Conservation (phyloP, 2,329 filamentous ascomycete genomes). For the Fusarium liriodendri region DNA sequence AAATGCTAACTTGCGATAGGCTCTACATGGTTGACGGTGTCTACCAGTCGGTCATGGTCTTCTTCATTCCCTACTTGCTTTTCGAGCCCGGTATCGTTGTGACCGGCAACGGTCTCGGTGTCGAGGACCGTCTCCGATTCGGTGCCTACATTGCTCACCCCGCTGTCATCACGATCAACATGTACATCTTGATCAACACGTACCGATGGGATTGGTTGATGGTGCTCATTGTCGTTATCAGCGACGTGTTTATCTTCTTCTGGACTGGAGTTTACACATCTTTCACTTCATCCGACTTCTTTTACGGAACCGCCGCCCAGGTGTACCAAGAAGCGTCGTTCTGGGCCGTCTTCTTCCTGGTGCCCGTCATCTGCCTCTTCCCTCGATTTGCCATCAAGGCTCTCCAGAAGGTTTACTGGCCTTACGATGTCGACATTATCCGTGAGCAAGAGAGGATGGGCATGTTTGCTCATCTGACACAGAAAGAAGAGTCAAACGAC, state of each 20-base stretch:
- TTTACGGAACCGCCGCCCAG: slow-evolving; percentile 83
- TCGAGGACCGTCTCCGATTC: slow-evolving; percentile 85
- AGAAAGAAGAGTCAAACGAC: slow-evolving; percentile 47
- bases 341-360: slow-evolving; percentile 86
- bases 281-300: slow-evolving; percentile 59
- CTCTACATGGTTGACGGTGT: slow-evolving; percentile 94
- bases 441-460: slow-evolving; percentile 90
- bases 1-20: slow-evolving; percentile 58
- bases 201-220: slow-evolving; percentile 99
- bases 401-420: slow-evolving; percentile 93
- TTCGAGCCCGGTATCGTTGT: slow-evolving; percentile 77
- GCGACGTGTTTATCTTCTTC: slow-evolving; percentile 89
- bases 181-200: slow-evolving; percentile 94
- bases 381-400: slow-evolving; percentile 89
- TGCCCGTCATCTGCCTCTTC: slow-evolving; percentile 83
- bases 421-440: slow-evolving; percentile 93
- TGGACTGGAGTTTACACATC: slow-evolving; percentile 90
- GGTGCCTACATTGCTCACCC: slow-evolving; percentile 89
- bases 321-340: slow-evolving; percentile 86
- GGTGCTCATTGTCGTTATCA: slow-evolving; percentile 82
- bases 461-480: slow-evolving; percentile 78
- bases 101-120: slow-evolving; percentile 76
- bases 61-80: slow-evolving; percentile 90
- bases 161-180: slow-evolving; percentile 88
- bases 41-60: slow-evolving; percentile 94